phyloP scores from a whole-genome alignment of 1,139 yeast genomes.

The Suhomyces yuchorum region DNA sequence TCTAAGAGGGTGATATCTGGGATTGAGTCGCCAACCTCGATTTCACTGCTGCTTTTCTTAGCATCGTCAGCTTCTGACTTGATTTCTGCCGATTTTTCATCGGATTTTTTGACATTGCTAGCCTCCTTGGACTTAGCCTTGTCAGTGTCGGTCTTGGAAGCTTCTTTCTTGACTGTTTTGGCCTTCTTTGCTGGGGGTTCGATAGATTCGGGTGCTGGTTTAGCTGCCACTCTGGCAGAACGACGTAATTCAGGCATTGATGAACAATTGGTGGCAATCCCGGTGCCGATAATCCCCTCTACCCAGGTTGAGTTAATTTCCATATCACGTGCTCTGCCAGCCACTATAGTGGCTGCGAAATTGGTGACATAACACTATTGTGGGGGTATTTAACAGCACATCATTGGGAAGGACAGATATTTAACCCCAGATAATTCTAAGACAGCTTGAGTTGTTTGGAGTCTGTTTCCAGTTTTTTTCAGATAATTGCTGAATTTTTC shows the following conservation, averaged over 20 bases:
- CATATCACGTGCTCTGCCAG: conserved; percentile 7
- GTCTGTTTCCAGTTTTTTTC: too few relatives aligned
- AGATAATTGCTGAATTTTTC: too few relatives aligned
- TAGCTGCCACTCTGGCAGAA: conserved; percentile 47
- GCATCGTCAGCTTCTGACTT: conserved; percentile 16
- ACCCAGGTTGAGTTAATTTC: background rate
- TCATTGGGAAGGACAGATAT: too few relatives aligned
- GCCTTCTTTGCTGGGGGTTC: conserved; percentile 27
- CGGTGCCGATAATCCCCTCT: conserved; percentile 5
- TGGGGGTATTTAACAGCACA: background rate
- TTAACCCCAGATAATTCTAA: too few relatives aligned
- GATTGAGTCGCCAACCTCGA: conserved; percentile 66
- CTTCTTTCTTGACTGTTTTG: conserved; percentile 16
- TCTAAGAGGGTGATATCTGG: conserved; percentile 66
- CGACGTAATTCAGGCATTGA: conserved; percentile 56
- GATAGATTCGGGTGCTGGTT: conserved; percentile 18
- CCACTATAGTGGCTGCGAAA: conserved; percentile 12
- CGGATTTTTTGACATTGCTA: conserved; percentile 1
- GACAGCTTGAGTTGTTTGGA: too few relatives aligned
- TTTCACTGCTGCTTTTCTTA: conserved; percentile 21
- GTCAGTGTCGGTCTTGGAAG: background rate
- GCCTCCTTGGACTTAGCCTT: conserved; percentile 10
- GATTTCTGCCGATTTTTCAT: conserved; percentile 9
- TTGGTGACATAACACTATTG: background rate
- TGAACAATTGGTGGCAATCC: background rate